A percentile compares a stretch with the other conserved stretches of the same genome.
phyloP scores from a whole-genome alignment of 345 rosid species.

The Aquilaria sinensis region DNA sequence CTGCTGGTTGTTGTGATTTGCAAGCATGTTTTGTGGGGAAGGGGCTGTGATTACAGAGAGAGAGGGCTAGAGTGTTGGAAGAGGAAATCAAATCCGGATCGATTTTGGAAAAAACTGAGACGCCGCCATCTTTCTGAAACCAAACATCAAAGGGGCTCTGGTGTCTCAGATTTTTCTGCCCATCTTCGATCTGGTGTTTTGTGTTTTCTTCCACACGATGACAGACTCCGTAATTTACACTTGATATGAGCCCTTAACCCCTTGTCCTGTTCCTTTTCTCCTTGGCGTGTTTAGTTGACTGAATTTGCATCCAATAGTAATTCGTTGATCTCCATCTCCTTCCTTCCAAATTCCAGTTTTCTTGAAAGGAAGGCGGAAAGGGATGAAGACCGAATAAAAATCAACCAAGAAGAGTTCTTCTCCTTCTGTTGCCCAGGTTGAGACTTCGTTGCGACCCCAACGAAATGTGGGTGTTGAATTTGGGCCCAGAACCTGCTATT shows the following conservation, averaged over 20 bases:
- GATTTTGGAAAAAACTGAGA: conserved; percentile 1
- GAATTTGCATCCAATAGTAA: conserved; percentile 9
- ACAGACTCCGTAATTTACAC: conserved; percentile 25
- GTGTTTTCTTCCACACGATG: conserved; percentile 15
- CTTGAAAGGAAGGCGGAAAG: too few relatives aligned
- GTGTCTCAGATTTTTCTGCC: conserved; percentile 12
- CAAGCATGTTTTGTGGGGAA: not conserved
- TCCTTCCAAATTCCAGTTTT: too few relatives aligned
- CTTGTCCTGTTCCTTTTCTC: not conserved
- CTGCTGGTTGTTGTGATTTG: not conserved
- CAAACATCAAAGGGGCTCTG: conserved; percentile 11
- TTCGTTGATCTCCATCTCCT: not conserved
- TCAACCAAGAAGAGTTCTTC: too few relatives aligned
- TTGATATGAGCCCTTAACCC: conserved; percentile 48
- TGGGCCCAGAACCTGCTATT: too few relatives aligned
- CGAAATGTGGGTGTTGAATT: too few relatives aligned
- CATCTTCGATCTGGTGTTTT: conserved; percentile 17
- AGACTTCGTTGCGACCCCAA: too few relatives aligned
- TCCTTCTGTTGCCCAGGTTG: too few relatives aligned
- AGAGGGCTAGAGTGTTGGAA: conserved; percentile 45
- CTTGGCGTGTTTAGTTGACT: conserved; percentile 11
- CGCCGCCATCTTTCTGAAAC: conserved; percentile 18
- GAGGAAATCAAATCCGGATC: not conserved
- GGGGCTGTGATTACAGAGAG: conserved; percentile 51
- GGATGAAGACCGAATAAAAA: too few relatives aligned